A percentile compares a stretch with the other conserved stretches of the same genome.
These are phyloP conservation scores for Gnomoniopsis smithogilvyi DNA, from an alignment of 2,329 filamentous ascomycete species.

Conservation along the genomic window DNA sequence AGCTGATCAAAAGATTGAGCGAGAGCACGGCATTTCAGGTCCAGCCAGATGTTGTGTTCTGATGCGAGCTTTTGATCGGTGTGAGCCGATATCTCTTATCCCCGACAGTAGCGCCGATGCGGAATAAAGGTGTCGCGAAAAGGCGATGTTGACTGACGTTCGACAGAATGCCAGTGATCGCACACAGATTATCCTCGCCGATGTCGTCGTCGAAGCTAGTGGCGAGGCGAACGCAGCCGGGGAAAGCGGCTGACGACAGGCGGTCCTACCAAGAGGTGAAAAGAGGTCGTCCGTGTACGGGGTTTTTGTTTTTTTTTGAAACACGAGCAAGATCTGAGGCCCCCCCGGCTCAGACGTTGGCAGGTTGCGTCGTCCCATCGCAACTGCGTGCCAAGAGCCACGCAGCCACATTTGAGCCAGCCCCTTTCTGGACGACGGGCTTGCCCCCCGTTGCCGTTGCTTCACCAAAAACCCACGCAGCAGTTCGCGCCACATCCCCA, in stretches of 20 bases:
- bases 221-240: neutral
- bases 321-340: neutral
- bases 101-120: neutral
- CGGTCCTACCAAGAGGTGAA: neutral
- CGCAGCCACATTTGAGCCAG: neutral
- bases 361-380: slow-evolving; percentile 8
- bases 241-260: neutral
- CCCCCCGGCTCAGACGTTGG: neutral
- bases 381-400: neutral
- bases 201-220: neutral
- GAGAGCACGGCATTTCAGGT: neutral
- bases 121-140: neutral
- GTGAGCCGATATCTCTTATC: neutral
- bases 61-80: neutral
- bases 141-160: neutral
- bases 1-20: neutral
- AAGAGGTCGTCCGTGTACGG: neutral
- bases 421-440: slow-evolving; percentile 4
- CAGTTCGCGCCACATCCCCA: slow-evolving; percentile 7
- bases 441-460: neutral
- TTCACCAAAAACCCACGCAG: neutral
- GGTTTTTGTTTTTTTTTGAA: neutral
- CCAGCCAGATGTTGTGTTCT: neutral
- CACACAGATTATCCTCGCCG: too few relatives aligned
- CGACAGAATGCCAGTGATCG: too few relatives aligned